Evolutionary conservation across 2,329 filamentous ascomycete species (phyloP).

Genomic region (Aspergillus brunneoviolaceus): DNA sequence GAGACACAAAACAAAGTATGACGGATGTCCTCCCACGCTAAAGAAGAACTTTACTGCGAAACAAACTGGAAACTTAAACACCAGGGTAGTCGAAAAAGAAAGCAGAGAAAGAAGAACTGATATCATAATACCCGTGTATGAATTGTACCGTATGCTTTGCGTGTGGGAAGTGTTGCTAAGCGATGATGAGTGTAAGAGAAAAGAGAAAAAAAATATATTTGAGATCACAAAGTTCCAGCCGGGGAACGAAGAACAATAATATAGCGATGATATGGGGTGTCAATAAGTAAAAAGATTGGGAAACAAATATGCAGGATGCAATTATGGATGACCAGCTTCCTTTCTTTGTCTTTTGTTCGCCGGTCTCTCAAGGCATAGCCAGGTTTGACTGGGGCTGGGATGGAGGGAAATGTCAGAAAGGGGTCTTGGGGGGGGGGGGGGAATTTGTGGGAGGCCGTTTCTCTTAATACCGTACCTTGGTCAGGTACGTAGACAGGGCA

Average conservation of each 20-base stretch:
- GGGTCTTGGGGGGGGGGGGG: background rate
- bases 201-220: background rate
- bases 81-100: background rate
- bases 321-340: background rate
- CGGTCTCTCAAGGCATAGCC: background rate
- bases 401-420: background rate
- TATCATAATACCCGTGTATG: conserved; percentile 7
- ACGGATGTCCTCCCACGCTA: background rate
- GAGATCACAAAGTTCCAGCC: conserved; percentile 19
- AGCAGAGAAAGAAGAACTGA: background rate
- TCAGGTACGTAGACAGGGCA: background rate
- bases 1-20: background rate
- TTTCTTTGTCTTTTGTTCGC: background rate
- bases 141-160: background rate
- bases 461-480: background rate
- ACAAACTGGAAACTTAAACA: background rate
- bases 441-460: background rate
- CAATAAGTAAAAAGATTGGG: conserved; percentile 2
- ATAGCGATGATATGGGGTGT: background rate
- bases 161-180: background rate
- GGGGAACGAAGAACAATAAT: conserved; percentile 18
- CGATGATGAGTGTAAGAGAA: background rate
- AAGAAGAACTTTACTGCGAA: background rate
- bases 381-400: background rate
- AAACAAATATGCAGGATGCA: background rate